Base-by-base conservation (phyloP, 208 protist genomes). In the Naegleria fowleri region DNA sequence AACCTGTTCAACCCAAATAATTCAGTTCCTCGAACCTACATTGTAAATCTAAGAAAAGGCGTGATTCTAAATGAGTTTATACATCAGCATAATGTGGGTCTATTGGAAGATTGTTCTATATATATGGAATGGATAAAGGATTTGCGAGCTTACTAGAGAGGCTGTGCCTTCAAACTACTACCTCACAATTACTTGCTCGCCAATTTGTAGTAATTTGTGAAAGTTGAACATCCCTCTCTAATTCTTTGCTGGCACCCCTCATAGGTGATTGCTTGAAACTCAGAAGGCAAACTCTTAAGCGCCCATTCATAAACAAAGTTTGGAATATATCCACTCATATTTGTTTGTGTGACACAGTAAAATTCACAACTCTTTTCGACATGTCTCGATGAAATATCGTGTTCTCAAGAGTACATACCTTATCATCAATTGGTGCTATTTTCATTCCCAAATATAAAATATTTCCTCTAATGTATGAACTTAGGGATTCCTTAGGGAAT, bases 371-470 rank as follows among this genome's bases (percentile, higher is more conserved):
- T n/a, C 13, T 75, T 75, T 75, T 75, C 58, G 43, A 48, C 1
- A 48, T 48, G 43, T 48, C 43, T 9, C 7, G 43, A 48, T 48
- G 1, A 7, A 48, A 7, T 48, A 9, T 1, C 43, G 7, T 48
- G n/a, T 48, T 1, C 43, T 48, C 7, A 7, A 9, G 1, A 7
- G 7, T 48, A 48, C 43, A 1, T 48, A 48, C 43, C 43, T 48
- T 48, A 7, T 48, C 43, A 16, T 75, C 25, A 75, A 75, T 75
- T 75, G 58, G 58, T 75, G 16, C 58, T 22, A 75, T 75, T 75
- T 75, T 75, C 58, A 75, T 75, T 75, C 58, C 58, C 16, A 75
- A 75, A 75, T 75, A 75, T 75, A 75, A 75, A 75, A 75, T 75
- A n/a, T 16, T 75, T n/a, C 19, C 13, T 29, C 58, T 75, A 22